Evolutionary conservation across 345 rosid species (phyloP), one percentile per base, ranked within the genome.

Genomic region (Arabidopsis arenosa): DNA sequence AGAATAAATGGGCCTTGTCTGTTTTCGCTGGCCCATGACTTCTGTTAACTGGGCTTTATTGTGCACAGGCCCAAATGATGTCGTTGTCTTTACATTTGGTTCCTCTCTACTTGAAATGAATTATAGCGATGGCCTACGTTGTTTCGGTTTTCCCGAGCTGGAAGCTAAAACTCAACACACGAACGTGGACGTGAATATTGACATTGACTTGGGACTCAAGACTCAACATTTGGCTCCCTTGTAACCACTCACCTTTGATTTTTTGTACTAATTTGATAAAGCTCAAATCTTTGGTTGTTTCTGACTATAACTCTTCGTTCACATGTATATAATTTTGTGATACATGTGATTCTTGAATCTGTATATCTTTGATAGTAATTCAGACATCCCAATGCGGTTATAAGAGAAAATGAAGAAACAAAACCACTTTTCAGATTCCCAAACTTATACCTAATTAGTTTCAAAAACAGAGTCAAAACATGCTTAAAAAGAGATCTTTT

Each of bases 331-430:
- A 37, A 9, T 23, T 23, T 23, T 23, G 26, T 23, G 26, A 23
- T 23, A 23, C 32, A 28, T 28, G 32, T 28, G 32, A 28, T 54
- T 52, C 30, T 67, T 33, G 51, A 60, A 78, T 64, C 67, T 74
- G 53, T 84, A 87, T 92, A 69, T 87, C 52, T 91, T 87, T 60
- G 74, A 77, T 55, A 80, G 88, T 61, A 11, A 52, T 21, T 52
- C 85, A 79, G 61, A 88, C 83, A 76, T 67, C 85, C 92, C 88
- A 28, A 83, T 86, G 86, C 44, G 63, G 76, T 60, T 86, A 37
- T 87, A 89, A 90, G 86, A 83, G 17, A 59, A 70, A 21, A 84
- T 89, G 91, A 83, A 86, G 80, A 80, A 78, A 33, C 87, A 89
- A 74, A 72, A 81, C 58, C 41, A 85, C 40, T 87, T 89, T 60